Base-by-base conservation (phyloP, 192 early-diverging fungal genomes). In the Umbelopsis sp. region DNA sequence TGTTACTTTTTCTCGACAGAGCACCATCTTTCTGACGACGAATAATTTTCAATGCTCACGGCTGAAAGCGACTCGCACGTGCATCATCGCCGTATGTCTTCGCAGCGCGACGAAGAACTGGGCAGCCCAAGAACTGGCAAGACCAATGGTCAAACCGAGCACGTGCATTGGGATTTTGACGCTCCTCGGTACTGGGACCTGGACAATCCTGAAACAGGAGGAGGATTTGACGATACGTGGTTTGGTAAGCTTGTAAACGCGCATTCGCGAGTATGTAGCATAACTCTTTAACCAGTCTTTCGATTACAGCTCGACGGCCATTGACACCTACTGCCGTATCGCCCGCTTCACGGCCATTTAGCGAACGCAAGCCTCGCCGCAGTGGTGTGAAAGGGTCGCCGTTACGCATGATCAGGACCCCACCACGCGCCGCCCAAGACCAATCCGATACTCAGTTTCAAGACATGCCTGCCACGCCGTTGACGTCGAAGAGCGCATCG, bases 121-220 rank as follows among this genome's bases (percentile, higher is more conserved):
- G 12, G 13, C 27, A 61, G 0, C 33, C 7, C 30, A 12, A 12
- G 27, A 8, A 18, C 55, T 13, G 15, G 30, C 55, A 35, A 30
- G 7, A 15, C 0, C 55, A 33, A 61, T 35, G 13, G 13, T 37
- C 33, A 25, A 11, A 33, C 30, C 21, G 55, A 61, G 13, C 55
- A 35, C 13, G 27, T 27, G 21, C 55, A 35, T 16, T 61, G 55
- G 55, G 55, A 61, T 61, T 61, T 61, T 61, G 55, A 61, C 30
- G 55, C 55, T 61, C 55, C 55, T 61, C 25, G 55, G 16, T 61
- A 33, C 55, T 61, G 55, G 55, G 55, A 61, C 33, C 33, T 61
- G 30, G 25, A 61, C 25, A 61, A 61, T 61, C 55, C 55, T 35
- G 55, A 61, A 12, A 30, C 55, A 61, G 55, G 30, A 27, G 33